Evolutionary conservation across 2,329 filamentous ascomycete genomes (phyloP).

Genomic region (Orbilia ellipsospora): DNA sequence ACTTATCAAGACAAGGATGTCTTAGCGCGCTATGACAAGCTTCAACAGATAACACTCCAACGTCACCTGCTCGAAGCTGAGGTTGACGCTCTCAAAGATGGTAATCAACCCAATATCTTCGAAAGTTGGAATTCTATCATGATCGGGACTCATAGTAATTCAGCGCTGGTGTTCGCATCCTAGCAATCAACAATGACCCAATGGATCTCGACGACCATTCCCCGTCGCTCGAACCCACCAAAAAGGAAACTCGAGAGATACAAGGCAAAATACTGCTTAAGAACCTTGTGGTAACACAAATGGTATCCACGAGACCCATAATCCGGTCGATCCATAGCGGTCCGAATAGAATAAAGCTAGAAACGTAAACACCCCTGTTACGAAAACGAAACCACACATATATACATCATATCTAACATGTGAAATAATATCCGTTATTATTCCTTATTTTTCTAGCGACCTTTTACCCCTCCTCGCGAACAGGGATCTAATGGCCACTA

Average conservation of each 20-base stretch:
- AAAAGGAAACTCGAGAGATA: constrained; percentile 28
- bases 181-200: constrained; percentile 39
- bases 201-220: constrained; percentile 49
- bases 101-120: constrained; percentile 4
- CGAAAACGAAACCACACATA: too few species aligned
- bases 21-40: constrained; percentile 31
- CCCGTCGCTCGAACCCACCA: constrained; percentile 19
- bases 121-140: neutral
- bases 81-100: constrained; percentile 35
- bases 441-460: constrained; percentile 19
- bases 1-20: constrained; percentile 30
- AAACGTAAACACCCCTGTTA: constrained; percentile 28
- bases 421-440: neutral
- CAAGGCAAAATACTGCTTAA: constrained; percentile 48
- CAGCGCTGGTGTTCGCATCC: neutral
- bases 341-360: constrained; percentile 50
- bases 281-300: constrained; percentile 47
- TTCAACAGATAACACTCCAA: constrained; percentile 43
- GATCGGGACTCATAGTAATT: constrained; percentile 41
- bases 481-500: constrained; percentile 45
- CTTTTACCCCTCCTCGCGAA: constrained; percentile 48
- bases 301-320: constrained; percentile 49
- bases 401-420: constrained; percentile 9
- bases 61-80: constrained; percentile 40
- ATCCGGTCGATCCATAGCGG: constrained; percentile 49